These are phyloP conservation scores for Citrus cavaleriei DNA, from an alignment of 345 rosid species.

Conservation along the genomic window DNA sequence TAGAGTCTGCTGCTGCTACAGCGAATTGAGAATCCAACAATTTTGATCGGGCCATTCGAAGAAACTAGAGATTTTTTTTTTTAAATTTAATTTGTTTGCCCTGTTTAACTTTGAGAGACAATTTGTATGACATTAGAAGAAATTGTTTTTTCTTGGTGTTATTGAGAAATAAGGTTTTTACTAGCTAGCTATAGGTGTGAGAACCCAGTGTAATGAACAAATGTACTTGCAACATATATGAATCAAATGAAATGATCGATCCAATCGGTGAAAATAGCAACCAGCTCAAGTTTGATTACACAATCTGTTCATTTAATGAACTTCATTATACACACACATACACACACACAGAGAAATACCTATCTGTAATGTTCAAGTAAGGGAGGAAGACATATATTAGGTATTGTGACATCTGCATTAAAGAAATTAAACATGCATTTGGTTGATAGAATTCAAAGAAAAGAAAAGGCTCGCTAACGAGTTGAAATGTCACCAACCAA, in stretches of 20 bases:
- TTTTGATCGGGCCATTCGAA: slow-evolving; percentile 2
- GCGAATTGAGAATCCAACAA: slow-evolving; percentile 19
- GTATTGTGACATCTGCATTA: background rate
- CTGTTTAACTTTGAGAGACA: background rate
- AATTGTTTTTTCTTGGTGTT: background rate
- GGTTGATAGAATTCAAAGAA: background rate
- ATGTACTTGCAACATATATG: too few relatives aligned
- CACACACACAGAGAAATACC: too few relatives aligned
- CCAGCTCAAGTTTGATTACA: background rate
- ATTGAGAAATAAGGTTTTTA: background rate
- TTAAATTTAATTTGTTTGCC: background rate
- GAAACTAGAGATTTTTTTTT: background rate
- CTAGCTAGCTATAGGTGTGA: too few relatives aligned
- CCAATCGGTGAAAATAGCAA: too few relatives aligned
- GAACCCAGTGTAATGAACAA: too few relatives aligned
- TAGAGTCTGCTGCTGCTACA: slow-evolving; percentile 47
- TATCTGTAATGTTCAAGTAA: too few relatives aligned
- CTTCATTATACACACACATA: too few relatives aligned
- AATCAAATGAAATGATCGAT: background rate
- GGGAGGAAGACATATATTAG: too few relatives aligned
- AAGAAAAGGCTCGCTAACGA: too few relatives aligned
- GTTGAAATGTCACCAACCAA: too few relatives aligned
- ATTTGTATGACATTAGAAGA: background rate
- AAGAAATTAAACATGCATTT: background rate
- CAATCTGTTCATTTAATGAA: too few relatives aligned